phyloP scores from a whole-genome alignment of 2,329 filamentous ascomycete genomes.

The Pezicula neosporulosa region DNA sequence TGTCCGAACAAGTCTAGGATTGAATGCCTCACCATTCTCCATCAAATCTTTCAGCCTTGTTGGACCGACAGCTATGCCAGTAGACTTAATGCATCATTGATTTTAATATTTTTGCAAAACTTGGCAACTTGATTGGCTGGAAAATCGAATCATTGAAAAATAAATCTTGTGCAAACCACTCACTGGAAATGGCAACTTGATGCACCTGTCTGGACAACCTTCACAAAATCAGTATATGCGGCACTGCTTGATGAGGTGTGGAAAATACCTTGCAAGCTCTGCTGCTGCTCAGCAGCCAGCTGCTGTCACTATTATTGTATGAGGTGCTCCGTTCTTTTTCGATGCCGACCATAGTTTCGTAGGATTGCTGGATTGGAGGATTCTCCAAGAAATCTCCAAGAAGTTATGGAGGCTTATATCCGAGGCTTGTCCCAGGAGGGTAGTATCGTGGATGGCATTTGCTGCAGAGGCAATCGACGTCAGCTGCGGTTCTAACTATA shows the following conservation, averaged over 20 bases:
- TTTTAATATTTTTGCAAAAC: slow-evolving; percentile 96
- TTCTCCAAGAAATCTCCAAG: slow-evolving; percentile 73
- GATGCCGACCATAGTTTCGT: slow-evolving; percentile 58
- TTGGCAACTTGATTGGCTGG: too few relatives aligned
- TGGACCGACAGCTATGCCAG: slow-evolving; percentile 86
- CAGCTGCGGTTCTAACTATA: neutral
- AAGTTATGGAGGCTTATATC: slow-evolving; percentile 69
- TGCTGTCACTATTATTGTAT: slow-evolving; percentile 84
- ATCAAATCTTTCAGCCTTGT: slow-evolving; percentile 77
- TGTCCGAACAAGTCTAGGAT: neutral
- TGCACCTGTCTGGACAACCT: too few relatives aligned
- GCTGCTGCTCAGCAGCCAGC: slow-evolving; percentile 85
- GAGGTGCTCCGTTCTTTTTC: slow-evolving; percentile 68
- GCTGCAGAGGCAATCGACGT: slow-evolving; percentile 41
- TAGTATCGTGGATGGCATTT: slow-evolving; percentile 75
- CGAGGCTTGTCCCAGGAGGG: slow-evolving; percentile 64
- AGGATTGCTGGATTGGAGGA: slow-evolving; percentile 53
- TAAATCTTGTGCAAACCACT: too few relatives aligned
- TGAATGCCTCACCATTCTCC: slow-evolving; percentile 62
- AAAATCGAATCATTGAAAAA: too few relatives aligned
- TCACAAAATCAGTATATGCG: neutral
- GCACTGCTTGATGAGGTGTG: slow-evolving; percentile 7
- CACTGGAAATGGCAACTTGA: too few relatives aligned
- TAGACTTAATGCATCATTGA: slow-evolving; percentile 73
- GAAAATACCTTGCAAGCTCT: slow-evolving; percentile 67